Evolutionary conservation across 306 rosid genomes (phyloP), one percentile per base, ranked within the genome.

Genomic region (Canavalia gladiata): DNA sequence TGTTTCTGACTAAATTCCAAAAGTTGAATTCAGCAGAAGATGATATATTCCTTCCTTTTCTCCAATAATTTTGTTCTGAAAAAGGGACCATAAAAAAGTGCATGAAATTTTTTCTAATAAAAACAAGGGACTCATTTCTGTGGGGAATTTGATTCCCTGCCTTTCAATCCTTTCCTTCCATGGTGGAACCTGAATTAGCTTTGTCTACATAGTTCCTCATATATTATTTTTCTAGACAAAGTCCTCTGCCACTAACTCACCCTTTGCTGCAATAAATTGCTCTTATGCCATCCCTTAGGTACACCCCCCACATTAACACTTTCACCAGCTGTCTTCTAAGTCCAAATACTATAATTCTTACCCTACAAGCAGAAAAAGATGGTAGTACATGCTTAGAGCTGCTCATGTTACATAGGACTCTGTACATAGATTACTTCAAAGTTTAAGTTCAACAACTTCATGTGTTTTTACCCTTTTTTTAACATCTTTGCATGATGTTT

Each of bases 121-220:
- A 68, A 37, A 64, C 69, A 50, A 50, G 49, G 49, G 43, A 72
- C 60, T 79, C 74, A 13, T 64, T 75, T 65, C 68, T 67, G 39
- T 80, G 59, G 52, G 62, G 84, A 64, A 87, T 71, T 81, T 29
- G 45, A 84, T 87, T 84, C 90, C 66, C 76, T 73, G 41, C 13
- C 76, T 87, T 87, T 81, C 71, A 81, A 62, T 77, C 50, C 68
- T 63, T 77, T 46, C 90, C 90, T 50, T 69, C 77, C 84, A 73
- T 81, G 76, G 86, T 87, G 90, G 82, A 78, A 62, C 84, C 49
- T 3, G 83, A 87, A 87, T 83, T 81, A 73, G 86, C 82, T 87
- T 84, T 83, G 70, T 72, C 66, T 73, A 25, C 73, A 42, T 68
- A 13, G 49, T 71, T 72, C 69, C 52, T 65, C 62, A 60, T 42